Base-by-base conservation (phyloP, 768 basidiomycete species). In the Mycena capillaripes region DNA sequence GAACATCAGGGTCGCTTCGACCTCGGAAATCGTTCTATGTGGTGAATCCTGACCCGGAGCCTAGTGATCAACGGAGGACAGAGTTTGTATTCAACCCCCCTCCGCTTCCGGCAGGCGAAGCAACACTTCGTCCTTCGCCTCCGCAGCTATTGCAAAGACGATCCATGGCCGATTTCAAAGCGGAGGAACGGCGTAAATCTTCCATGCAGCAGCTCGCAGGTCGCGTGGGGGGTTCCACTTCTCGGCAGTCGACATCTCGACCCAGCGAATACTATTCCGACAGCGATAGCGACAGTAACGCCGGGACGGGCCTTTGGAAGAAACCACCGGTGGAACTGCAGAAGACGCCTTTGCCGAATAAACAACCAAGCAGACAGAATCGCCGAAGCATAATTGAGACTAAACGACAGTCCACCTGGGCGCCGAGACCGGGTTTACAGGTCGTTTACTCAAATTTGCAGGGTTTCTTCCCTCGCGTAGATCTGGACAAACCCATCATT, bases 401-500 rank as follows among this genome's bases (percentile, higher is more conserved):
- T 6, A 69, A 73, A 60, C 69, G 73, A n/a, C 70, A 76, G 9
- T 69, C 76, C 25, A 76, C 76, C n/a, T 78, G 77, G 78, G 89
- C 88, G 74, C 79, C 76, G 76, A 91, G 95, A 76, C 96, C 96
- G 10, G 86, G 87, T 58, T 87, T 93, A 3, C 93, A 95, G 77
- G 91, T 92, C 68, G 92, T 98, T 38, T 92, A 94, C 78, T 89
- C 95, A 42, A 86, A 93, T 66, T 85, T 98, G 19, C 91, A 95
- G 69, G 88, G 89, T 44, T 97, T 92, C 83, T 98, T 98, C 85
- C 96, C 96, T 19, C 88, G 92, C 66, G 93, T 95, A 79, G 92
- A 97, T 78, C 89, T 98, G 60, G 96, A 98, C 79, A 91, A 93
- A 77, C 93, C 94, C 1, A 88, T 97, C 71, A 89, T 94, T 85